A percentile compares a stretch with the other conserved stretches of the same genome.
These are phyloP conservation scores for Gonium pectorale DNA, from an alignment of 139 green algal species.

Conservation along the genomic window DNA sequence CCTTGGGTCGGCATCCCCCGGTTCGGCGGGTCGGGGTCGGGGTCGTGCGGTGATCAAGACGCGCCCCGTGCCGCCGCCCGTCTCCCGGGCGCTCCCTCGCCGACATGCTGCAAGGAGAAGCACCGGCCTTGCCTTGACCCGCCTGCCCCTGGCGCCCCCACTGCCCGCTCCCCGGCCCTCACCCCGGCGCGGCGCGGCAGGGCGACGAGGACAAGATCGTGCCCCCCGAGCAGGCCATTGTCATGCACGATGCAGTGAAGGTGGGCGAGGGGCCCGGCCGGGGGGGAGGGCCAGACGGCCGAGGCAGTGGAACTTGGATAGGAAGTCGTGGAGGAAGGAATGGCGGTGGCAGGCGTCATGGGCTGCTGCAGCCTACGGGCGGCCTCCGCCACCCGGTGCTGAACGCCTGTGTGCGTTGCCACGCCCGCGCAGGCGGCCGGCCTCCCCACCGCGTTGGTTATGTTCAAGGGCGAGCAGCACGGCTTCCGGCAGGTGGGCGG, in stretches of 20 bases:
- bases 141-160: background rate
- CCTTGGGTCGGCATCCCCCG: no score
- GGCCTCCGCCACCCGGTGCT: background rate
- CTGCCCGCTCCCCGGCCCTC: background rate
- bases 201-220: conserved; percentile 88
- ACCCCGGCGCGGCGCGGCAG: conserved; percentile 56
- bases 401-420: background rate
- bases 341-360: background rate
- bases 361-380: background rate
- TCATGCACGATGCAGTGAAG: conserved; percentile 76
- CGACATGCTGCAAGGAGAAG: background rate
- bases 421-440: conserved; percentile 49
- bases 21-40: background rate
- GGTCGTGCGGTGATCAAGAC: background rate
- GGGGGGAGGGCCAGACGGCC: background rate
- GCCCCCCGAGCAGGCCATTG: conserved; percentile 79
- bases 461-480: conserved; percentile 88
- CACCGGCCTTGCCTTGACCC: no score
- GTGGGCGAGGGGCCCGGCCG: background rate
- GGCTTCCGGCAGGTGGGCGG: conserved; percentile 76
- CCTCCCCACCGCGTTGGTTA: conserved; percentile 79
- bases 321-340: background rate
- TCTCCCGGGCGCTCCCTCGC: no score
- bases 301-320: background rate
- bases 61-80: no score